phyloP scores from a whole-genome alignment of 768 basidiomycete species.

The Kockovaella imperatae region DNA sequence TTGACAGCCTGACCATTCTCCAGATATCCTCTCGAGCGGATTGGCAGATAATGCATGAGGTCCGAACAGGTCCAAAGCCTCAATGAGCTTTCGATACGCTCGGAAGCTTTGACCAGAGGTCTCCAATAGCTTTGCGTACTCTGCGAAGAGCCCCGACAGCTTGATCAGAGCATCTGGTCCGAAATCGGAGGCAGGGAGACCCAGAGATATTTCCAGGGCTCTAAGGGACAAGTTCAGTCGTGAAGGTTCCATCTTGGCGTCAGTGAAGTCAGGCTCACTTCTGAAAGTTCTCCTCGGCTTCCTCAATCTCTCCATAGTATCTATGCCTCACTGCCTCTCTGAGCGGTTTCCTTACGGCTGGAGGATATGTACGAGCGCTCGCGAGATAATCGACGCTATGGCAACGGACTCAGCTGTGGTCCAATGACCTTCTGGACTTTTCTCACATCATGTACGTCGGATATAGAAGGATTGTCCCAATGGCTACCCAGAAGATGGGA shows the following conservation, averaged over 20 bases:
- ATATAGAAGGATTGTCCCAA: too few species aligned
- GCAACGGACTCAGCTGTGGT: too few species aligned
- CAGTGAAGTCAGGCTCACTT: conserved; percentile 24
- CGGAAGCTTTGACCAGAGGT: conserved; percentile 24
- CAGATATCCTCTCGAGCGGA: neutral
- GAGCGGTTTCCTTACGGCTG: conserved; percentile 36
- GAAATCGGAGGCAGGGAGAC: conserved; percentile 23
- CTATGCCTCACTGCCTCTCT: conserved; percentile 38
- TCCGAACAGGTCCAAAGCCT: conserved; percentile 27
- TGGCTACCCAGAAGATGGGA: too few species aligned
- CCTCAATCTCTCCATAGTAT: conserved; percentile 29
- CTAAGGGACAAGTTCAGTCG: conserved; percentile 8
- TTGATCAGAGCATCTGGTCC: conserved; percentile 37
- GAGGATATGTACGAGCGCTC: conserved; percentile 40
- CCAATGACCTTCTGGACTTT: too few species aligned
- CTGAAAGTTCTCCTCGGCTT: conserved; percentile 33
- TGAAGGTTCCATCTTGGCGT: neutral
- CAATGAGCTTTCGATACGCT: conserved; percentile 26
- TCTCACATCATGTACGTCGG: too few species aligned
- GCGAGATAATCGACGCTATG: too few species aligned
- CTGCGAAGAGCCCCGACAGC: conserved; percentile 40
- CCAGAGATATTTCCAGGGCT: conserved; percentile 35
- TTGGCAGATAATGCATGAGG: conserved; percentile 8
- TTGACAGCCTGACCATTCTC: conserved; percentile 1
- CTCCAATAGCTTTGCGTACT: conserved; percentile 34